Conservation (phyloP, 179 eudicot species). For the Drosera spatulata region DNA sequence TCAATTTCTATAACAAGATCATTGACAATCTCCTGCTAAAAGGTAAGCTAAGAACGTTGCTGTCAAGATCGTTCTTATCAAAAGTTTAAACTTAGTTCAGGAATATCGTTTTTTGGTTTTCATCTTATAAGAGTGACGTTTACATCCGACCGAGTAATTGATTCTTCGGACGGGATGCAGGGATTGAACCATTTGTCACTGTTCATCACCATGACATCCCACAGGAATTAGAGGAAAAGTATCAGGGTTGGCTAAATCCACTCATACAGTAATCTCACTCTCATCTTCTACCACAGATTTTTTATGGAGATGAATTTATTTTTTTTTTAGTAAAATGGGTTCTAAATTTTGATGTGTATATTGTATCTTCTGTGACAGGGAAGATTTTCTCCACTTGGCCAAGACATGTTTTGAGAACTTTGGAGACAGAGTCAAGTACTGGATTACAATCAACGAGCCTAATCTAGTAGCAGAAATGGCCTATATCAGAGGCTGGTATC, state of each 20-base stretch:
- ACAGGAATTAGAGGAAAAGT: constrained; percentile 64
- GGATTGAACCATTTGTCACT: constrained; percentile 65
- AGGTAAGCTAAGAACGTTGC: constrained; percentile 27
- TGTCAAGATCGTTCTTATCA: not conserved
- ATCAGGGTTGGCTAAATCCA: constrained; percentile 70
- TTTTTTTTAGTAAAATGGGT: no score
- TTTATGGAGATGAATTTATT: no score
- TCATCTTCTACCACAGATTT: not conserved
- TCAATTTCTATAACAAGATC: constrained; percentile 54
- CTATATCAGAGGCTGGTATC: constrained; percentile 40
- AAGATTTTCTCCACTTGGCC: constrained; percentile 55
- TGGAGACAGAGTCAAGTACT: constrained; percentile 69
- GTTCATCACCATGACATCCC: constrained; percentile 61
- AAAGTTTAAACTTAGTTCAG: no score
- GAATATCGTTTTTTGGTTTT: no score
- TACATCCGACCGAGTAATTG: no score
- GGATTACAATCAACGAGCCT: constrained; percentile 80
- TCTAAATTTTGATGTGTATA: no score
- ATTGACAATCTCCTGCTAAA: constrained; percentile 46
- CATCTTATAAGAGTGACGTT: no score
- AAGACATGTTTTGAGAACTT: constrained; percentile 51
- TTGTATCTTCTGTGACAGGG: constrained; percentile 23
- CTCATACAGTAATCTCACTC: constrained; percentile 43
- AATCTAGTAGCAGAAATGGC: constrained; percentile 29
- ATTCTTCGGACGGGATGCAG: constrained; percentile 19